Conservation (phyloP, 164 flowering plant species). For the Protea cynaroides region DNA sequence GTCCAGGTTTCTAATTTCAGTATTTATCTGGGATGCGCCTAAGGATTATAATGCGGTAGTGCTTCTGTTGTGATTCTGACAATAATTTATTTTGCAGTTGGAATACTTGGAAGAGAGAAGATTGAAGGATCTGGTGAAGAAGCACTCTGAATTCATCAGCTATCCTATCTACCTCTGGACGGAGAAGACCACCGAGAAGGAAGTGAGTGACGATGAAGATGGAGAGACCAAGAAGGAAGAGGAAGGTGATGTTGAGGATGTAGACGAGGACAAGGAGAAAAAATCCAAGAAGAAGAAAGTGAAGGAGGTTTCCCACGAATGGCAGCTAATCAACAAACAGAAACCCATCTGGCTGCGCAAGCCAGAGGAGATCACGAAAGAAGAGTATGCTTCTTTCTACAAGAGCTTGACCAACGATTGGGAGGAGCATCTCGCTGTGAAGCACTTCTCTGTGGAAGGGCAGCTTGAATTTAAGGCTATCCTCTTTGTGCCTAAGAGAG, state of each 20-base stretch:
- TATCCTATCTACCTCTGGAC: constrained; percentile 54
- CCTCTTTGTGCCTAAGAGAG: constrained; percentile 51
- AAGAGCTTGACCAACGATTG: constrained; percentile 64
- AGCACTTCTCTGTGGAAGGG: constrained; percentile 64
- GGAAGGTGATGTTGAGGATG: constrained; percentile 49
- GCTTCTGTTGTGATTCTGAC: background rate
- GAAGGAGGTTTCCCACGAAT: constrained; percentile 51
- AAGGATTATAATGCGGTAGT: background rate
- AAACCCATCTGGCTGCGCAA: constrained; percentile 60
- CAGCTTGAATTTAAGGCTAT: constrained; percentile 59
- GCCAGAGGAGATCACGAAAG: constrained; percentile 54
- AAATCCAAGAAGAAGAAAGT: constrained; percentile 46
- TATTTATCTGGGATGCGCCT: too few relatives aligned
- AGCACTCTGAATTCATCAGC: constrained; percentile 61
- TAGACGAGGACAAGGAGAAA: constrained; percentile 44
- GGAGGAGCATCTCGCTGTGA: constrained; percentile 55
- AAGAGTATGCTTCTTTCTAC: constrained; percentile 60
- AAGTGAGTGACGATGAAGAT: constrained; percentile 51
- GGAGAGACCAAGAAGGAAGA: constrained; percentile 44
- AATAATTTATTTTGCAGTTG: constrained; percentile 18
- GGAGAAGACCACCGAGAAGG: constrained; percentile 59
- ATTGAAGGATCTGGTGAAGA: constrained; percentile 52
- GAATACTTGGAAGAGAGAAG: constrained; percentile 58
- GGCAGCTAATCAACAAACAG: constrained; percentile 49
- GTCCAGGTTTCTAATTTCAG: background rate